Percentiles rank a stretch among this genome's conserved stretches.
phyloP scores from a whole-genome alignment of 2,329 filamentous ascomycete species.

The Aaosphaeria arxii region DNA sequence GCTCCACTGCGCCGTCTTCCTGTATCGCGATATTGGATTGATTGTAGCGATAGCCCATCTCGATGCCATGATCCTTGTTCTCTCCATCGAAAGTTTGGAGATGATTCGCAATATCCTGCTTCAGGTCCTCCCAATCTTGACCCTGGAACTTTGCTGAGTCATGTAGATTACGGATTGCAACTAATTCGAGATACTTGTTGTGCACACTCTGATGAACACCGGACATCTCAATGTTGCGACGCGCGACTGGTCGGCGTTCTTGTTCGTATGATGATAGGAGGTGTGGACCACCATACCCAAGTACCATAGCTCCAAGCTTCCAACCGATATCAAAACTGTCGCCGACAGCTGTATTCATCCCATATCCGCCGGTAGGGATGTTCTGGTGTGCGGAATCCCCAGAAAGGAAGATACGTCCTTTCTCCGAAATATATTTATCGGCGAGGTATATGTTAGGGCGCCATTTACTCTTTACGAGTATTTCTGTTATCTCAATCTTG shows the following conservation, averaged over 20 bases:
- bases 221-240: slow-evolving; percentile 21
- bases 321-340: slow-evolving; percentile 38
- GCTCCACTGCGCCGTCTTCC: slow-evolving; percentile 3
- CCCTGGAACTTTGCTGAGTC: neutral
- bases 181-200: neutral
- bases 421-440: neutral
- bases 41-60: slow-evolving; percentile 23
- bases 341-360: slow-evolving; percentile 2
- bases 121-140: neutral
- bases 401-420: neutral
- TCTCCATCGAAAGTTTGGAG: slow-evolving; percentile 16
- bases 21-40: slow-evolving; percentile 4
- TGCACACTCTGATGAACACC: slow-evolving; percentile 6
- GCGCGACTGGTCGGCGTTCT: slow-evolving; percentile 26
- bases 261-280: slow-evolving; percentile 25
- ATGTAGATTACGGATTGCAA: neutral
- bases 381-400: slow-evolving; percentile 3
- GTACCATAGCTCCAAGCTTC: slow-evolving; percentile 28
- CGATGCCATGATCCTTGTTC: slow-evolving; percentile 23
- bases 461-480: neutral
- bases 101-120: slow-evolving; percentile 6
- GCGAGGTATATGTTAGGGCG: neutral
- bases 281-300: slow-evolving; percentile 17
- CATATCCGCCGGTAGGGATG: slow-evolving; percentile 2
- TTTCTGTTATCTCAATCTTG: neutral